These are phyloP conservation scores for Tympanopsis confertula DNA, from an alignment of 2,329 filamentous ascomycete species.

Conservation along the genomic window DNA sequence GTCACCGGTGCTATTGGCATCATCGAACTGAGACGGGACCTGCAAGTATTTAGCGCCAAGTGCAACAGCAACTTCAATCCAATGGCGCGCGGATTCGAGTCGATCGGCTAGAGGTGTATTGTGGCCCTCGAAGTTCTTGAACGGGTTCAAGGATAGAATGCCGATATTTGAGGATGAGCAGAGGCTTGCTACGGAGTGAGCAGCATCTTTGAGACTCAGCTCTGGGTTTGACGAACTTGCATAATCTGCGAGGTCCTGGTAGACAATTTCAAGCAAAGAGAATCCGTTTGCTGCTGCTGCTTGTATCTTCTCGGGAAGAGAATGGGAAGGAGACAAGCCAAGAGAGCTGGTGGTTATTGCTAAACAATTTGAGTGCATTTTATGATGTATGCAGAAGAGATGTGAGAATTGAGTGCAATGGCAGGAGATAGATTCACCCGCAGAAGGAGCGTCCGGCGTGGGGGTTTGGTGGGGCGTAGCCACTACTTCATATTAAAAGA, in stretches of 20 bases:
- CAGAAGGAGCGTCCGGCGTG: too few species aligned
- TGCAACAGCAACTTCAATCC: conserved; percentile 13
- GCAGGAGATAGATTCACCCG: too few species aligned
- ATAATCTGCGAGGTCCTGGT: neutral
- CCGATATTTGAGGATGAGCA: conserved; percentile 15
- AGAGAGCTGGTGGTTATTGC: neutral
- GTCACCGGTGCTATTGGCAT: conserved; percentile 11
- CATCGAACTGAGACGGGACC: conserved; percentile 15
- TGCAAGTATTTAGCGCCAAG: conserved; percentile 16
- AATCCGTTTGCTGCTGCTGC: neutral
- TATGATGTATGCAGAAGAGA: too few species aligned
- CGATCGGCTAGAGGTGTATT: conserved; percentile 11
- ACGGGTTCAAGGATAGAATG: conserved; percentile 19
- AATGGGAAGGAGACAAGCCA: neutral
- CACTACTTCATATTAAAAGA: too few species aligned
- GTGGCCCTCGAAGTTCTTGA: conserved; percentile 23
- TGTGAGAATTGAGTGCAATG: too few species aligned
- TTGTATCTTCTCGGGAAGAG: neutral
- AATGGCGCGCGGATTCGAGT: conserved; percentile 14
- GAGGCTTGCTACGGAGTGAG: conserved; percentile 3
- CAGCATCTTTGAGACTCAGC: conserved; percentile 8
- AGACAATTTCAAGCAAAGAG: neutral
- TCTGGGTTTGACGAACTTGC: conserved; percentile 4
- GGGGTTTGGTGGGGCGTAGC: too few species aligned
- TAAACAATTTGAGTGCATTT: neutral